Conservation (phyloP, 441 rosid species). For the Erodium trifolium region DNA sequence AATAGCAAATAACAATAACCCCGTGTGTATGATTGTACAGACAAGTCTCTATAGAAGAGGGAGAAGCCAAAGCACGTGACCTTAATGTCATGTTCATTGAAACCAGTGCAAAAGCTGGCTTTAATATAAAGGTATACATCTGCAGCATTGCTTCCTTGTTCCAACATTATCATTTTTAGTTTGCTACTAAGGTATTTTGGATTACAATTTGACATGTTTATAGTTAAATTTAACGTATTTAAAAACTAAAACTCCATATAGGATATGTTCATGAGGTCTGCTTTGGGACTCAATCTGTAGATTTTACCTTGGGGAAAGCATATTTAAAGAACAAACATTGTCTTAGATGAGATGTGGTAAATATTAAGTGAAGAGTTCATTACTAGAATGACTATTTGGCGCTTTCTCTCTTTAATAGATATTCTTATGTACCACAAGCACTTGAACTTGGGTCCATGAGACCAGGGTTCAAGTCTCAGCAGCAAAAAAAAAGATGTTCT, state of each 20-base stretch:
- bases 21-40: slow-evolving; percentile 23
- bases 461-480: no score
- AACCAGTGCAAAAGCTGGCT: slow-evolving; percentile 96
- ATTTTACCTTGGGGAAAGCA: background rate
- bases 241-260: background rate
- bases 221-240: no score
- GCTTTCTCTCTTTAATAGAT: background rate
- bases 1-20: no score
- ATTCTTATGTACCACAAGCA: no score
- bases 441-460: no score
- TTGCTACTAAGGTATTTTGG: no score
- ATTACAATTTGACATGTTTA: no score
- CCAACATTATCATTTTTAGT: background rate
- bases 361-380: background rate
- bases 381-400: background rate
- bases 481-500: no score
- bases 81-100: slow-evolving; percentile 84
- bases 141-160: background rate
- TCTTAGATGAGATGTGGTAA: background rate
- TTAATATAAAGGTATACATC: slow-evolving; percentile 64
- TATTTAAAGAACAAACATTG: background rate
- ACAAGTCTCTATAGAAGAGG: slow-evolving; percentile 96
- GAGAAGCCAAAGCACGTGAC: slow-evolving; percentile 80
- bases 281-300: background rate
- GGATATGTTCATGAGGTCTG: background rate